Evolutionary conservation across 345 rosid species (phyloP), one percentile per base, ranked within the genome.

Genomic region (Gossypium raimondii): DNA sequence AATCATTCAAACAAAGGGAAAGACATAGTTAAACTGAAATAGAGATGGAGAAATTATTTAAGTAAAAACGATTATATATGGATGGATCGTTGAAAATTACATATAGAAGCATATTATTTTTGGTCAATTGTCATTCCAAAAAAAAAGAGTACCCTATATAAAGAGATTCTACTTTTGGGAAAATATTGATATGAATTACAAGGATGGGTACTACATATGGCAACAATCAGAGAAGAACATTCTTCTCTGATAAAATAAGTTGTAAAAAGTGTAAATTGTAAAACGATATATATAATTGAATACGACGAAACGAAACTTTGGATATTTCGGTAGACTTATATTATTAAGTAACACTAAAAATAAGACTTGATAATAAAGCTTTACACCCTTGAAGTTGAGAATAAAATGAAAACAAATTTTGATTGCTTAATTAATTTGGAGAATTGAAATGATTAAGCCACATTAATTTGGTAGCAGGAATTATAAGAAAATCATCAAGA

Each of bases 281-380:
- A 29, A 29, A 29, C 38, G 38, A 29, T 29, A 29, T 29, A 29
- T 29, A 29, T 29, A 29, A 4, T 4, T 34, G 64, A 79, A 41
- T 64, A 79, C 52, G 75, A 76, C 79, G 75, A 81, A 74, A 75
- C 48, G 60, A 58, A 43, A 73, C 80, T 83, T 78, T 75, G 77
- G 67, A 67, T 75, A 20, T 29, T 22, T 34, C 1, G 52, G 72
- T 45, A 52, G 20, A 64, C 67, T 64, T 59, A 22, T 45, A 24
- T 11, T 11, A 59, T 70, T n/a, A 70, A 45, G 41, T 67, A 45
- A 43, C 2, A 48, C 73, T 53, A 70, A 80, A 80, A 68, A 63
- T 34, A 14, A 68, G 57, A 73, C 57, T 61, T 70, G 55, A 41
- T 67, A 7, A 56, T 22, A 59, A 80, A 82, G 79, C 20, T 22